A percentile compares a stretch with the other conserved stretches of the same genome.
Conservation (phyloP, 2,329 filamentous ascomycete genomes). For the Pseudogymnoascus sp. region DNA sequence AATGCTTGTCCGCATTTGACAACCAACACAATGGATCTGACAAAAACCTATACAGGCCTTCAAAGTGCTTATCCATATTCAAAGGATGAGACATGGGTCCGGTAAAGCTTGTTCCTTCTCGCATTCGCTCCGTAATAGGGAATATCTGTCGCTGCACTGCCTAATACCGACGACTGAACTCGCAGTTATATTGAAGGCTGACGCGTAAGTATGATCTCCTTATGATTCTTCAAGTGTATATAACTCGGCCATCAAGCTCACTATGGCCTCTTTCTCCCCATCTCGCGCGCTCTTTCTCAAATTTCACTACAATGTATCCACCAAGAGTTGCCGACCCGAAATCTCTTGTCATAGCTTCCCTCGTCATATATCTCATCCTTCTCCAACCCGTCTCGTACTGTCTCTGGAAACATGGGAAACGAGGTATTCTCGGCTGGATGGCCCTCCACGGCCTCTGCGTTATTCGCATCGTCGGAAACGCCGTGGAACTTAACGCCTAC, state of each 20-base stretch:
- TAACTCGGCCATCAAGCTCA: not conserved
- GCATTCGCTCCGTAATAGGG: not conserved
- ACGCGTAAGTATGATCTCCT: not conserved
- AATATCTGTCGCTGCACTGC: not conserved
- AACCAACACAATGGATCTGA: not conserved
- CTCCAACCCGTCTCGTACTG: slow-evolving; percentile 12
- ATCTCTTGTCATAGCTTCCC: not conserved
- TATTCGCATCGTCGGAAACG: slow-evolving; percentile 5
- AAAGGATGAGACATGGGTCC: not conserved
- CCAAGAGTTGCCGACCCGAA: not conserved
- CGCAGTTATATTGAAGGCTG: not conserved
- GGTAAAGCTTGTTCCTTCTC: not conserved
- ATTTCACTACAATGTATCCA: not conserved
- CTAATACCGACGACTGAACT: not conserved
- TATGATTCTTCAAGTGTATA: not conserved
- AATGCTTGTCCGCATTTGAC: not conserved
- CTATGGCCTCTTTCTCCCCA: not conserved
- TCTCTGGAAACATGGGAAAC: slow-evolving; percentile 12
- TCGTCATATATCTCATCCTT: slow-evolving; percentile 12
- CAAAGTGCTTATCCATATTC: not conserved
- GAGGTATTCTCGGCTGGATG: slow-evolving; percentile 12
- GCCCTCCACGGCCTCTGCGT: slow-evolving; percentile 2
- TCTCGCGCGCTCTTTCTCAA: not conserved
- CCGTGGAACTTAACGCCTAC: slow-evolving; percentile 8
- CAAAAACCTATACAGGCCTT: not conserved